Evolutionary conservation across 2,329 filamentous ascomycete genomes (phyloP).

Genomic region (Cladophialophora psammophila): DNA sequence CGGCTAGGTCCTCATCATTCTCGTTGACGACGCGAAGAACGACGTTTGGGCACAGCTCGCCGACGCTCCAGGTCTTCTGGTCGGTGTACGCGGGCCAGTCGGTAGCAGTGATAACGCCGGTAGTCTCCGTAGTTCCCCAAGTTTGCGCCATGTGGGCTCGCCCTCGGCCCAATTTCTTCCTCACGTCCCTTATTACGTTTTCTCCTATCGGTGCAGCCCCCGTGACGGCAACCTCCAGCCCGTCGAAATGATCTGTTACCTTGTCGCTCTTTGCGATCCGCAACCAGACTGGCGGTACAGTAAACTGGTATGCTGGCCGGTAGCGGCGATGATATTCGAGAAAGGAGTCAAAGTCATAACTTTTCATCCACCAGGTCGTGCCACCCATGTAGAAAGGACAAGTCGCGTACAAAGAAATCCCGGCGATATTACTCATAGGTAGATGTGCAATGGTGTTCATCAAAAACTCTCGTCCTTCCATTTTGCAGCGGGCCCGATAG

Average conservation of each 20-base stretch:
- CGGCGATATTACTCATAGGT: neutral
- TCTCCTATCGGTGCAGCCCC: neutral
- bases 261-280: slow-evolving; percentile 1
- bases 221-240: neutral
- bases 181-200: neutral
- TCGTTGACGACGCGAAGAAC: neutral
- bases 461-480: neutral
- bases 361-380: slow-evolving; percentile 4
- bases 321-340: neutral
- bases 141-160: slow-evolving; percentile 1
- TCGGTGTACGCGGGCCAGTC: neutral
- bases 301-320: neutral
- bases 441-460: neutral
- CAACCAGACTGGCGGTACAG: neutral
- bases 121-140: neutral
- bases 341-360: neutral
- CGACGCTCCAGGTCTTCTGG: neutral
- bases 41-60: slow-evolving; percentile 1
- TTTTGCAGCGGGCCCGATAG: neutral
- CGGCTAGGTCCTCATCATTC: neutral
- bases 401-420: neutral
- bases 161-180: neutral
- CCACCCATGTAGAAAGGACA: slow-evolving; percentile 4
- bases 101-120: neutral
- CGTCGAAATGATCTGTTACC: slow-evolving; percentile 1